Conservation (phyloP, 495 filamentous ascomycete species). For the Penicillium parvum region DNA sequence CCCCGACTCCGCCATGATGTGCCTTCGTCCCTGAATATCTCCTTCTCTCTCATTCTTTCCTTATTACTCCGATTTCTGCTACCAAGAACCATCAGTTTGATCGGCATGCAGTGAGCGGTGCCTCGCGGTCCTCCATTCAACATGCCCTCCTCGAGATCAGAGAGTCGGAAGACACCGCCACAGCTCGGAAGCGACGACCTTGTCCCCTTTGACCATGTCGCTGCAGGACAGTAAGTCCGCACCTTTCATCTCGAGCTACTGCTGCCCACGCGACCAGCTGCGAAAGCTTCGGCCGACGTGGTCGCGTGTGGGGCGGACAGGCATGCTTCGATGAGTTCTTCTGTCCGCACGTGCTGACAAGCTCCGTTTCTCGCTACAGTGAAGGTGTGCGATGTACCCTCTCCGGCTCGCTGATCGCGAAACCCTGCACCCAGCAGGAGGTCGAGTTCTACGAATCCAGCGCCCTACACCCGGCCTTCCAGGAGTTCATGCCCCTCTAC, state of each 20-base stretch:
- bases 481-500: slow-evolving; percentile 76
- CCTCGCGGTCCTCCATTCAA: slow-evolving; percentile 9
- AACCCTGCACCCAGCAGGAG: slow-evolving; percentile 85
- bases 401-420: slow-evolving; percentile 84
- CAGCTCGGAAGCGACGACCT: slow-evolving; percentile 51
- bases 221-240: slow-evolving; percentile 86
- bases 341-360: too few species aligned
- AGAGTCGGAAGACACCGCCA: slow-evolving; percentile 32
- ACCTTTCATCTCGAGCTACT: neutral
- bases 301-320: slow-evolving; percentile 2
- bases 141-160: slow-evolving; percentile 38
- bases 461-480: slow-evolving; percentile 62
- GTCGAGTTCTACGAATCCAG: slow-evolving; percentile 89
- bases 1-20: too few species aligned
- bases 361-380: slow-evolving; percentile 44
- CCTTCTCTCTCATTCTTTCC: too few species aligned
- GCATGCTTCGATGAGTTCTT: too few species aligned
- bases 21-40: too few species aligned
- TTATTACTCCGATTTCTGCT: neutral
- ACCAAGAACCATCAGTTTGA: slow-evolving; percentile 1
- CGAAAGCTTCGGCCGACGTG: neutral
- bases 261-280: slow-evolving; percentile 8
- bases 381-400: slow-evolving; percentile 86
- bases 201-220: slow-evolving; percentile 71
- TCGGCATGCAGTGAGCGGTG: slow-evolving; percentile 16